These are phyloP conservation scores for Cytospora leucostoma DNA, from an alignment of 2,329 filamentous ascomycete genomes.

Conservation along the genomic window DNA sequence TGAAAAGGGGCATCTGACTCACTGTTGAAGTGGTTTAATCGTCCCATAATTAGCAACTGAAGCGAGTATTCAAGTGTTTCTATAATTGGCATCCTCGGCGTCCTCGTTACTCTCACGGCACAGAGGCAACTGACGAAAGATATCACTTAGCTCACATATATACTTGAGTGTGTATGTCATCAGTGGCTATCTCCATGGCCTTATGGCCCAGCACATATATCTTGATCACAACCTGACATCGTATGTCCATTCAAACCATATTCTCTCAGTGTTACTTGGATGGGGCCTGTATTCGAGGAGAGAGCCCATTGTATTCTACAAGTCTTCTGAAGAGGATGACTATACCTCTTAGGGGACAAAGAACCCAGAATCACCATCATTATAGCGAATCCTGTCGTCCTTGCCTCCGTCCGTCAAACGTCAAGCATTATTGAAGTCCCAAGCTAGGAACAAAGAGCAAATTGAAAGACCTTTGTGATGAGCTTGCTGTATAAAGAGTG, in stretches of 20 bases:
- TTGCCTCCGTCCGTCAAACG: neutral
- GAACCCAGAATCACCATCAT: neutral
- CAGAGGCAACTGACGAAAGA: no score
- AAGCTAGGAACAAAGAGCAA: neutral
- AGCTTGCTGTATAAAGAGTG: neutral
- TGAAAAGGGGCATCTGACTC: neutral
- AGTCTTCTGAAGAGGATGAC: neutral
- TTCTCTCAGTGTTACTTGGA: neutral
- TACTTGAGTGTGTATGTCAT: no score
- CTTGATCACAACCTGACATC: no score
- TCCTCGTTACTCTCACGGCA: no score
- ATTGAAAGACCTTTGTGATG: neutral
- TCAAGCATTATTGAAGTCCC: neutral
- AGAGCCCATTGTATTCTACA: neutral
- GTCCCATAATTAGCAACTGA: no score
- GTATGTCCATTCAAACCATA: no score
- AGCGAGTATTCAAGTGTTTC: no score
- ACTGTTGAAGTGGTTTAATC: neutral
- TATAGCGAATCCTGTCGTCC: neutral
- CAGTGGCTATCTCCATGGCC: no score
- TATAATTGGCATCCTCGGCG: no score
- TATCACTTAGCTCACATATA: no score
- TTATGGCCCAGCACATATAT: no score
- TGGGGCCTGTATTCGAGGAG: neutral
- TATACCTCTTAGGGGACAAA: neutral